These are phyloP conservation scores for Solanum ossicruentum DNA, from an alignment of 257 asterid species.

Conservation along the genomic window DNA sequence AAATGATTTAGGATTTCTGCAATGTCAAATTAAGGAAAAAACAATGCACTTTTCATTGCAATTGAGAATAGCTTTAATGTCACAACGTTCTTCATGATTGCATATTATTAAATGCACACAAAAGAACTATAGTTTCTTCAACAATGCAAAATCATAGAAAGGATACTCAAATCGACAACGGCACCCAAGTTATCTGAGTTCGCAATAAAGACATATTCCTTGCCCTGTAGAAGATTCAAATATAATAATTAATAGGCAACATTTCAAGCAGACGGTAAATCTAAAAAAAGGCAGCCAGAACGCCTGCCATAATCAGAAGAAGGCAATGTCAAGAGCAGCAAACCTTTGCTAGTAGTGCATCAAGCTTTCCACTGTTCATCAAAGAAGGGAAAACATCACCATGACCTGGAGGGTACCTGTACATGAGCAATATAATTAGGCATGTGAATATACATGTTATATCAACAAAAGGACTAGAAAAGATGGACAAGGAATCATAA, in stretches of 20 bases:
- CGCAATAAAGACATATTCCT: conserved; percentile 87
- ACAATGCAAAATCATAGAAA: conserved; percentile 3
- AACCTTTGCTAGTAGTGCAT: conserved; percentile 78
- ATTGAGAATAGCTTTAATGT: background rate
- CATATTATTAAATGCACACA: background rate
- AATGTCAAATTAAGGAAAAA: conserved; percentile 39
- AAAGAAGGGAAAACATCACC: conserved; percentile 97
- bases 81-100: background rate
- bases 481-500: background rate
- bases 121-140: background rate
- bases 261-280: background rate
- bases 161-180: conserved; percentile 96
- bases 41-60: background rate
- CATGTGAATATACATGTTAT: background rate
- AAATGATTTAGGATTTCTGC: conserved; percentile 85
- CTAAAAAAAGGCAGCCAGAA: background rate
- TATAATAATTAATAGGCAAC: background rate
- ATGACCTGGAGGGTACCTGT: conserved; percentile 99
- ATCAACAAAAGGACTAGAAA: background rate
- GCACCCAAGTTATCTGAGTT: conserved; percentile 99
- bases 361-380: conserved; percentile 95
- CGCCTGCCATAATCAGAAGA: background rate
- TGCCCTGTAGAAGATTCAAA: conserved; percentile 47
- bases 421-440: conserved; percentile 4
- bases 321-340: conserved; percentile 1